phyloP scores from a whole-genome alignment of 371 early-diverging fungal genomes.

The Mortierella polycephala region DNA sequence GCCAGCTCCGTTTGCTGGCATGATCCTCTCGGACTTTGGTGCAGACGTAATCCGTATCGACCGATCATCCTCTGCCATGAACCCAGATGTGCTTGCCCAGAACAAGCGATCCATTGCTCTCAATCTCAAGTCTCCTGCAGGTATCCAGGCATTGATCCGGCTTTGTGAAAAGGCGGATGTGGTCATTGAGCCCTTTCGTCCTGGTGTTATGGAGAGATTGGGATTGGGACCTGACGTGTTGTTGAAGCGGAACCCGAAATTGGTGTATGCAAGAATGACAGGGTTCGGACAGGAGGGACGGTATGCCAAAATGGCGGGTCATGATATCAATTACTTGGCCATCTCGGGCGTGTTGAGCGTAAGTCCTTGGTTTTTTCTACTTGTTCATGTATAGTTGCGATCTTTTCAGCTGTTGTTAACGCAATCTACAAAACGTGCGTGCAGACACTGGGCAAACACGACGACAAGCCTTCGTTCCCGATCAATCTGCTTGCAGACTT shows the following conservation, averaged over 20 bases:
- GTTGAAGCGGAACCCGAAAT: constrained; percentile 62
- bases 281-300: constrained; percentile 78
- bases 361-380: constrained; percentile 13
- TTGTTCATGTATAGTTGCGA: background rate
- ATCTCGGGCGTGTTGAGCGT: constrained; percentile 74
- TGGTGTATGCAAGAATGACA: constrained; percentile 76
- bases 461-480: constrained; percentile 72
- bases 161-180: constrained; percentile 71
- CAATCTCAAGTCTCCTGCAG: constrained; percentile 68
- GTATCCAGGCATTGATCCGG: constrained; percentile 58
- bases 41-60: constrained; percentile 82
- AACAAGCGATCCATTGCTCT: constrained; percentile 77
- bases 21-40: constrained; percentile 81
- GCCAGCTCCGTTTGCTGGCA: constrained; percentile 78
- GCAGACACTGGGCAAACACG: constrained; percentile 69
- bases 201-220: constrained; percentile 79
- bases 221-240: constrained; percentile 76
- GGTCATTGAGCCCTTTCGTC: constrained; percentile 81
- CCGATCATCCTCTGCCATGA: constrained; percentile 54
- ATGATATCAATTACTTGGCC: constrained; percentile 83
- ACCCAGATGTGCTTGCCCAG: constrained; percentile 67
- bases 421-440: background rate
- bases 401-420: background rate
- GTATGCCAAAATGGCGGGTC: constrained; percentile 72
- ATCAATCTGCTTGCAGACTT: constrained; percentile 80